Evolutionary conservation across 495 filamentous ascomycete genomes (phyloP), one percentile per base, ranked within the genome.

Genomic region (Endocarpon pusillum): DNA sequence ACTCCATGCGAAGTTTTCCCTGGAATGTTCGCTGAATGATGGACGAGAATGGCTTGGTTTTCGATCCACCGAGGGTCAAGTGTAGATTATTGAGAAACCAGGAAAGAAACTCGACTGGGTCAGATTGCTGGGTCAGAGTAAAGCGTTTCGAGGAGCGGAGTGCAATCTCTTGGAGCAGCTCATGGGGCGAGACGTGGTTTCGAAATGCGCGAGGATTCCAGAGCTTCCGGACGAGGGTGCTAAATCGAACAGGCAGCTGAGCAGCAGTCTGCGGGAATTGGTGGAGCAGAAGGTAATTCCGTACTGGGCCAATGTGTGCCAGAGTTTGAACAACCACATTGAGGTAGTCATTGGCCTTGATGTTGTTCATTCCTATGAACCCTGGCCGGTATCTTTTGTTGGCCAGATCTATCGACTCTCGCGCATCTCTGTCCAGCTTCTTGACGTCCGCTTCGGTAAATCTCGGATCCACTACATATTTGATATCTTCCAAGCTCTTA

Each of bases 321-420:
- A 99, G 66, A 9, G 89, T 74, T 47, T 99, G 91, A n/a, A 89
- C 74, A 4, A 94, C 72, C 4, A 94, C 87, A 48, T 99, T 99
- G 43, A 96, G 66, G 55, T 96, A 99, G 57, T 99, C 89, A 57
- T 99, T 99, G 32, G 82, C 83, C 53, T 99, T 99, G 63, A 99
- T 96, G 53, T 99, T 94, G 62, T 99, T 96, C 77, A 99, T 84
- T 39, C 89, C 89, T 41, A 99, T 85, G 51, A 93, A 99, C 3
- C 89, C 82, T 41, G 83, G 89, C 41, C 75, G 74, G 53, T 96
- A 99, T 51, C 77, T 74, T 47, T 76, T 78, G 22, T 80, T 81
- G 12, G 59, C 59, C 14, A 96, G 62, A 43, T 93, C 85, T 70
- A 73, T 84, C 17, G 76, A 73, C 20, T 66, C 67, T 47, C 73